These are phyloP conservation scores for Solanum habrochaites DNA, from an alignment of 257 asterid species.

Conservation along the genomic window DNA sequence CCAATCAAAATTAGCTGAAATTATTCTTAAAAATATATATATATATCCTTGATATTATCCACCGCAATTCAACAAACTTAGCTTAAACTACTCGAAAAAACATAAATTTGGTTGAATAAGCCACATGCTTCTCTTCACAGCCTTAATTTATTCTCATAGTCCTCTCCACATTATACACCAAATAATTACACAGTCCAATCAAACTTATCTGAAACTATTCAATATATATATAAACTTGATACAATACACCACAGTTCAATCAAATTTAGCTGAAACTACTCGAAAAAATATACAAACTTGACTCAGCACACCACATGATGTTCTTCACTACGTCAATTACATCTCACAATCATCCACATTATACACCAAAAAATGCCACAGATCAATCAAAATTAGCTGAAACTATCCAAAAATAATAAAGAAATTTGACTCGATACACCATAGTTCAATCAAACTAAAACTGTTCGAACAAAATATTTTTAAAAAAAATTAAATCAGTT, in stretches of 20 bases:
- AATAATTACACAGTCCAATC: not conserved
- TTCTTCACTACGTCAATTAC: constrained; percentile 62
- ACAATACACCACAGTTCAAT: not conserved
- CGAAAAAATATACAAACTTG: not conserved
- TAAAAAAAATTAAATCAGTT: not conserved
- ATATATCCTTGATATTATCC: not conserved
- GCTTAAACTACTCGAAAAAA: not conserved
- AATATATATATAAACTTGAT: not conserved
- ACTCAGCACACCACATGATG: constrained; percentile 4
- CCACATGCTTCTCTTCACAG: constrained; percentile 31
- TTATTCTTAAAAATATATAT: not conserved
- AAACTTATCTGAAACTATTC: not conserved
- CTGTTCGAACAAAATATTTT: not conserved
- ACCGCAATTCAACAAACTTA: not conserved
- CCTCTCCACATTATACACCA: constrained; percentile 41
- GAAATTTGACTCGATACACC: not conserved
- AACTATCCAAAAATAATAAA: not conserved
- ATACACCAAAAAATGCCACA: constrained; percentile 10
- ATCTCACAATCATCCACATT: constrained; percentile 53
- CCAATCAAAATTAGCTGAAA: not conserved
- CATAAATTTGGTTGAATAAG: not conserved
- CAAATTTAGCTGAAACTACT: not conserved
- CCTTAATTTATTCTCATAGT: constrained; percentile 57
- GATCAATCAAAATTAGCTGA: not conserved
- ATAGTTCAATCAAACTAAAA: not conserved